A percentile compares a stretch with the other conserved stretches of the same genome.
Evolutionary conservation across 1,139 yeast species (phyloP).

Genomic region (Pneumocystis oryctolagi): DNA sequence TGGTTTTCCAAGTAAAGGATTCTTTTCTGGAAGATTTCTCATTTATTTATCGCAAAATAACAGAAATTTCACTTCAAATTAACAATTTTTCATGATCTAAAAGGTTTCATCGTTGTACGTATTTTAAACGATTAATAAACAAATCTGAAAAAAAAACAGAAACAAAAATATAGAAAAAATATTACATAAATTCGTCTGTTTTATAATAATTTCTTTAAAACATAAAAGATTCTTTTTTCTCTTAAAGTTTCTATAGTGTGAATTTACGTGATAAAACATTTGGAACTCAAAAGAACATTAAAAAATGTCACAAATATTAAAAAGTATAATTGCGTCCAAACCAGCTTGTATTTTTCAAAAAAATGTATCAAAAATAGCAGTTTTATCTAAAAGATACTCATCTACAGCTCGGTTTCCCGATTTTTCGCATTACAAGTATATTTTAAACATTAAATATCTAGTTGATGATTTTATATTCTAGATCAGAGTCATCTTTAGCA

Average conservation of each 20-base stretch:
- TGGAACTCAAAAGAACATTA: background rate
- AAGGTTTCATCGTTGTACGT: background rate
- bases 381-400: background rate
- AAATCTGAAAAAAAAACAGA: too few relatives aligned
- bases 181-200: too few relatives aligned
- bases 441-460: background rate
- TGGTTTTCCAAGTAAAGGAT: background rate
- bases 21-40: background rate
- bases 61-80: background rate
- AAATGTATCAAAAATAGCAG: background rate
- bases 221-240: too few relatives aligned
- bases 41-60: background rate
- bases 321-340: background rate
- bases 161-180: too few relatives aligned
- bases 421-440: slow-evolving; percentile 12
- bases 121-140: background rate
- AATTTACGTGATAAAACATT: background rate
- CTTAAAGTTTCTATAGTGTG: too few relatives aligned
- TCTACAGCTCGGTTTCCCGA: slow-evolving; percentile 9
- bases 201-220: too few relatives aligned
- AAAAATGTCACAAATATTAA: background rate
- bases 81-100: background rate
- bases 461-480: background rate
- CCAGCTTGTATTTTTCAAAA: background rate
- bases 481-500: slow-evolving; percentile 21